Base-by-base conservation (phyloP, 192 early-diverging fungal species). In the Coemansia sp. region DNA sequence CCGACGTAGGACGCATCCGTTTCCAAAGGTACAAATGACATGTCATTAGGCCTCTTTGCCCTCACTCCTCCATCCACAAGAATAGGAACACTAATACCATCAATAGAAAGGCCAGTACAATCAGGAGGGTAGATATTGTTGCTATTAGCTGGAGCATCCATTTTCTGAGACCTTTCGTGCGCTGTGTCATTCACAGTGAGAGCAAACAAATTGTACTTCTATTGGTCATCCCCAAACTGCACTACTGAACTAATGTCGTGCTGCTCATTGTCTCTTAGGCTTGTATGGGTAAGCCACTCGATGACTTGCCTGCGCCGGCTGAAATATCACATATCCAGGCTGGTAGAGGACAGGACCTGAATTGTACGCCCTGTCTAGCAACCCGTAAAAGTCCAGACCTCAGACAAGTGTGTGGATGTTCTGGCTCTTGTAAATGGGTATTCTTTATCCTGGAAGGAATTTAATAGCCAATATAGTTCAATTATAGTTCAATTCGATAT, bases 301-400 rank as follows among this genome's bases (percentile, higher is more conserved):
- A 72, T 46, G n/a, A 77, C 64, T 12, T 41, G 38, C 18, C 18
- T 20, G 24, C 62, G 63, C 0, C 70, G 54, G 1, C 10, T 42
- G 0, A 15, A 3, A 0, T 11, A 40, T 0, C 38, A 16, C 33
- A 77, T 66, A 52, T 77, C 75, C 66, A 77, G 67, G n/a, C n/a
- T 15, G 16, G 10, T 6, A 0, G 75, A 77, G 7, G 49, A 60
- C 55, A 31, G 55, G 55, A 2, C 55, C 55, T 2, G 55, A 57
- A 29, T 57, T 27, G 29, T 57, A 65, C 0, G 55, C 66, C 3
- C 27, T 33, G 1, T 57, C 68, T 4, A 33, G 12, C 7, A 70
- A 68, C 4, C 38, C 73, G 42, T 65, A 74, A 5, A 59, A 11
- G 5, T 66, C 68, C 3, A 79, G 66, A 11, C 78, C 78, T 73